Conservation (phyloP, 2,329 filamentous ascomycete species). For the Cladosporium velox region DNA sequence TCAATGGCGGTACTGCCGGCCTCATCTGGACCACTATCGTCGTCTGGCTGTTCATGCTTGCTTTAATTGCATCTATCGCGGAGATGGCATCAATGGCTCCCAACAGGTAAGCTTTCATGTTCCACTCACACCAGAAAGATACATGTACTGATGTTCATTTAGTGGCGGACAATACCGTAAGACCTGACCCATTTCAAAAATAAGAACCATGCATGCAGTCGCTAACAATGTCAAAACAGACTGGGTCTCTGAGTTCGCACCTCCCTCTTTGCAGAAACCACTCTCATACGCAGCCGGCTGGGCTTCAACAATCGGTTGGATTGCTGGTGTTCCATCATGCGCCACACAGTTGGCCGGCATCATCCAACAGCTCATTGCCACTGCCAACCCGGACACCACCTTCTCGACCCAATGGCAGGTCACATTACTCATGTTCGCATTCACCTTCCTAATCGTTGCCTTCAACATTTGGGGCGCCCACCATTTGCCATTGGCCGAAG, state of each 20-base stretch:
- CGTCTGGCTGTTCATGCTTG: constrained; percentile 12
- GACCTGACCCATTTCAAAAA: not conserved
- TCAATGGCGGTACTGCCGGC: constrained; percentile 18
- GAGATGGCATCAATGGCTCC: constrained; percentile 21
- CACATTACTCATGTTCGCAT: constrained; percentile 35
- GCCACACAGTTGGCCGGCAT: constrained; percentile 1
- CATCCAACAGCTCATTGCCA: constrained; percentile 1
- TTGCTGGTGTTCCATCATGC: constrained; percentile 14
- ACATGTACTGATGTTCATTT: not conserved
- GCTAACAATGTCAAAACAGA: constrained; percentile 11
- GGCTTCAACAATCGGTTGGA: constrained; percentile 23
- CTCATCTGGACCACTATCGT: constrained; percentile 15
- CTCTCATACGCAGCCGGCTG: constrained; percentile 34
- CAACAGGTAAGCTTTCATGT: not conserved
- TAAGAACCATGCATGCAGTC: not conserved
- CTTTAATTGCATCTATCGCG: constrained; percentile 15
- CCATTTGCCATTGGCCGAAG: constrained; percentile 38
- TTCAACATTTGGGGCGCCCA: constrained; percentile 42
- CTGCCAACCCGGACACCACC: not conserved
- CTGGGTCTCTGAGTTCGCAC: constrained; percentile 38
- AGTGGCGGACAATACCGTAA: constrained; percentile 34
- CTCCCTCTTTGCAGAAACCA: constrained; percentile 31
- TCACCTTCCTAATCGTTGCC: constrained; percentile 32
- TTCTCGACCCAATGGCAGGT: constrained; percentile 11
- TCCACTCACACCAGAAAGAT: not conserved